Conservation (phyloP, 495 filamentous ascomycete genomes). For the Schizothecium vesticola region DNA sequence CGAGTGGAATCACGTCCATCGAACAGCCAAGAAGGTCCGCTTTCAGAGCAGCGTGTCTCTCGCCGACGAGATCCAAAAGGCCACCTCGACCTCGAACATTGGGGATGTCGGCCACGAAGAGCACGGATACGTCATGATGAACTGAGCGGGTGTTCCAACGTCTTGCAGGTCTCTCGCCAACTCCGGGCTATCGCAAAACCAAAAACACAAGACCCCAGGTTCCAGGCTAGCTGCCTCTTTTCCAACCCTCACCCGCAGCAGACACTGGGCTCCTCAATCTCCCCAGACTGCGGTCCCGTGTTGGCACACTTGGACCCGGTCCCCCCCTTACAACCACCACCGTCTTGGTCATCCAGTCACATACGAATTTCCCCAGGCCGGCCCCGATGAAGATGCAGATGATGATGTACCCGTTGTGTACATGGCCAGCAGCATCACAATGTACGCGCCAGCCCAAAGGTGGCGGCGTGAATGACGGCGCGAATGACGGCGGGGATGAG, state of each 20-base stretch:
- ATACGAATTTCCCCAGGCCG: constrained; percentile 41
- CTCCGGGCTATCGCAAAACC: neutral
- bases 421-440: constrained; percentile 55
- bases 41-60: constrained; percentile 38
- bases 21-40: constrained; percentile 9
- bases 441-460: constrained; percentile 51
- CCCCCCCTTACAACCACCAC: constrained; percentile 12
- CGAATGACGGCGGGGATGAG: constrained; percentile 31
- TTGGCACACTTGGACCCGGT: neutral
- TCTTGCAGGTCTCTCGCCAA: neutral
- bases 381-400: constrained; percentile 53
- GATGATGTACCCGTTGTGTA: constrained; percentile 53
- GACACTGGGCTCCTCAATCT: constrained; percentile 23
- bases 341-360: constrained; percentile 36
- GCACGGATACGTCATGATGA: neutral
- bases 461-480: constrained; percentile 39
- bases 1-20: constrained; percentile 47
- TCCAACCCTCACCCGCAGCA: constrained; percentile 23
- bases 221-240: neutral
- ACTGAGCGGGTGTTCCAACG: neutral
- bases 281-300: neutral
- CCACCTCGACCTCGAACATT: constrained; percentile 10
- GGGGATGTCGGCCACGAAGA: neutral
- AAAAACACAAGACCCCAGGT: neutral
- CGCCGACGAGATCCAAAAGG: constrained; percentile 35